phyloP scores from a whole-genome alignment of 129 eudicot genomes.

The Rutidosis leptorrhynchoides region DNA sequence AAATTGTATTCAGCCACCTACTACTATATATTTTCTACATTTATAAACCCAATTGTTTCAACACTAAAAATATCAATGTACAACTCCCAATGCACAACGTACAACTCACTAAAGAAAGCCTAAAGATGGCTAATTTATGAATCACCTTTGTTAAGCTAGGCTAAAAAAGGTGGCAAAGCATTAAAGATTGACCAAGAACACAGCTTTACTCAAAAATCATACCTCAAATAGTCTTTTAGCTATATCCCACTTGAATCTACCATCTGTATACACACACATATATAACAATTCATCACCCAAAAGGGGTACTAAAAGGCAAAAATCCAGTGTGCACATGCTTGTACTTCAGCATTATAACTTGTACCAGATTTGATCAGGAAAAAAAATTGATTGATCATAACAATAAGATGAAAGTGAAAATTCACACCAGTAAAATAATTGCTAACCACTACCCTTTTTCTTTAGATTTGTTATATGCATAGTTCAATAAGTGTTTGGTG shows the following conservation, averaged over 20 bases:
- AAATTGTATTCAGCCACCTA: slow-evolving; percentile 33
- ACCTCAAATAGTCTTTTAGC: slow-evolving; percentile 22
- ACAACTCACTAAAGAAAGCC: slow-evolving; percentile 4
- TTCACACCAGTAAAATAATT: slow-evolving; percentile 32
- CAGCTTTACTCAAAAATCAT: slow-evolving; percentile 12
- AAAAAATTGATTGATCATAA: slow-evolving; percentile 5
- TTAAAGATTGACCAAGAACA: slow-evolving; percentile 11
- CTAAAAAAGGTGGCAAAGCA: background rate
- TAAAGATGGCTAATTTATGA: background rate
- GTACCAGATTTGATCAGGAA: slow-evolving; percentile 19
- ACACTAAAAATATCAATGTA: slow-evolving; percentile 5
- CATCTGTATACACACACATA: slow-evolving; percentile 11
- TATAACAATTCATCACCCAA: slow-evolving; percentile 15
- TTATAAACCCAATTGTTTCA: background rate
- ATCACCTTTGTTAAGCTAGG: background rate
- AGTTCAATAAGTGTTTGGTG: slow-evolving; percentile 43
- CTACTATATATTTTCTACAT: slow-evolving; percentile 22
- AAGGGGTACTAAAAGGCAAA: slow-evolving; percentile 12
- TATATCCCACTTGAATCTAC: too few species aligned
- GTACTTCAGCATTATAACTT: slow-evolving; percentile 15
- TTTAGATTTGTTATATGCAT: slow-evolving; percentile 49
- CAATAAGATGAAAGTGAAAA: slow-evolving; percentile 21
- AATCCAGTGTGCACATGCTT: slow-evolving; percentile 11
- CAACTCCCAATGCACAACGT: slow-evolving; percentile 10
- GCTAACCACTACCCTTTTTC: slow-evolving; percentile 46